Evolutionary conservation across 257 asterid species (phyloP).

Genomic region (Penstemon davidsonii): DNA sequence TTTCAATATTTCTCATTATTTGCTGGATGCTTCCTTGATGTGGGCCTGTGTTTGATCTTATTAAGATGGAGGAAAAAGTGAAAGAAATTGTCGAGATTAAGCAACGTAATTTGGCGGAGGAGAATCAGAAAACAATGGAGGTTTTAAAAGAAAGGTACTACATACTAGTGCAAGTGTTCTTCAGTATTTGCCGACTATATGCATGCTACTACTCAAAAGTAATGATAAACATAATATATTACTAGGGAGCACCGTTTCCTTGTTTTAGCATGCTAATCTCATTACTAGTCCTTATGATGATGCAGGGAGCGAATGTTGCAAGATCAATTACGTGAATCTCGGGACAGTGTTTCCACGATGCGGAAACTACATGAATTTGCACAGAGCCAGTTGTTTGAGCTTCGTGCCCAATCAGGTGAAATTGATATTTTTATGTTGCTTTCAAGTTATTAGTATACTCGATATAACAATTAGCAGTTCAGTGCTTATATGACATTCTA

Average conservation of each 20-base stretch:
- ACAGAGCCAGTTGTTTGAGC: slow-evolving; percentile 95
- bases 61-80: slow-evolving; percentile 97
- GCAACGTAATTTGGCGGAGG: slow-evolving; percentile 98
- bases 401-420: slow-evolving; percentile 97
- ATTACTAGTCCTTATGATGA: slow-evolving; percentile 29
- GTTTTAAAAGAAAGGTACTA: slow-evolving; percentile 87
- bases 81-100: slow-evolving; percentile 96
- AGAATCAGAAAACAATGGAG: slow-evolving; percentile 96
- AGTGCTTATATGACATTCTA: slow-evolving; percentile 3
- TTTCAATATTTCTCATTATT: slow-evolving; percentile 18
- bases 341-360: slow-evolving; percentile 94
- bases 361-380: slow-evolving; percentile 96
- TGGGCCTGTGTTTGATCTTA: slow-evolving; percentile 24
- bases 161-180: slow-evolving; percentile 18
- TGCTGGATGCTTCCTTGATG: slow-evolving; percentile 22
- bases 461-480: slow-evolving; percentile 11
- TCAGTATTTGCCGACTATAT: slow-evolving; percentile 6
- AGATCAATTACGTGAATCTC: slow-evolving; percentile 95
- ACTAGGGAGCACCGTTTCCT: slow-evolving; percentile 5
- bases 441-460: slow-evolving; percentile 10
- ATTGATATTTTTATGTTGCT: slow-evolving; percentile 18
- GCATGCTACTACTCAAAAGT: neutral
- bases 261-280: slow-evolving; percentile 26
- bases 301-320: slow-evolving; percentile 86
- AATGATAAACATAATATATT: neutral